Evolutionary conservation across 169 alveolate genomes (phyloP).

Genomic region (Plasmodium inui): DNA sequence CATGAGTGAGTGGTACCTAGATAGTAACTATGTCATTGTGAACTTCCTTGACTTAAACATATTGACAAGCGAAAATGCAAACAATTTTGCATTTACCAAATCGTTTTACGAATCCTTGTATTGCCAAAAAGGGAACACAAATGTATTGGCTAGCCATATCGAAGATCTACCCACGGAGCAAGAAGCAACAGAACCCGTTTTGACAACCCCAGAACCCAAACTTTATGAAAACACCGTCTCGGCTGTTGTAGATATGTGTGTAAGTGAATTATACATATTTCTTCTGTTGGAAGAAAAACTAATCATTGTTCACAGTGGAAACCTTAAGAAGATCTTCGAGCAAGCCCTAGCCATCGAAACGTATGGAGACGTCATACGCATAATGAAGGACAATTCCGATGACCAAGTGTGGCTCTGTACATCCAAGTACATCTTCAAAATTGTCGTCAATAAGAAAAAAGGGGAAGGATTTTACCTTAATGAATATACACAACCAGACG

Average conservation of each 20-base stretch:
- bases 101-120: conserved; percentile 53
- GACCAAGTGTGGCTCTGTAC: conserved; percentile 73
- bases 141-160: background rate
- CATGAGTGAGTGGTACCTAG: conserved; percentile 39
- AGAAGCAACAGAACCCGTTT: background rate
- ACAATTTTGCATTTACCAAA: conserved; percentile 28
- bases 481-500: background rate
- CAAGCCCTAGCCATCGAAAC: conserved; percentile 61
- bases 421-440: conserved; percentile 73
- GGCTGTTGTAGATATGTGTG: conserved; percentile 65
- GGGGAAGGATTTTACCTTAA: background rate
- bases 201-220: background rate
- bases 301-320: conserved; percentile 32
- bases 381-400: conserved; percentile 65
- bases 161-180: background rate
- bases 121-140: background rate
- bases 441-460: conserved; percentile 32
- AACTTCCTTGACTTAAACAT: conserved; percentile 65
- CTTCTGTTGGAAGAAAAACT: conserved; percentile 70
- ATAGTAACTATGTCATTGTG: conserved; percentile 54
- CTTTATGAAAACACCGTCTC: conserved; percentile 12
- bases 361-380: conserved; percentile 51
- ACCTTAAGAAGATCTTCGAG: conserved; percentile 66
- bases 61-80: conserved; percentile 58
- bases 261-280: conserved; percentile 49